Evolutionary conservation across 1,284 basidiomycete genomes (phyloP).

Genomic region (Dichomitus squalens): DNA sequence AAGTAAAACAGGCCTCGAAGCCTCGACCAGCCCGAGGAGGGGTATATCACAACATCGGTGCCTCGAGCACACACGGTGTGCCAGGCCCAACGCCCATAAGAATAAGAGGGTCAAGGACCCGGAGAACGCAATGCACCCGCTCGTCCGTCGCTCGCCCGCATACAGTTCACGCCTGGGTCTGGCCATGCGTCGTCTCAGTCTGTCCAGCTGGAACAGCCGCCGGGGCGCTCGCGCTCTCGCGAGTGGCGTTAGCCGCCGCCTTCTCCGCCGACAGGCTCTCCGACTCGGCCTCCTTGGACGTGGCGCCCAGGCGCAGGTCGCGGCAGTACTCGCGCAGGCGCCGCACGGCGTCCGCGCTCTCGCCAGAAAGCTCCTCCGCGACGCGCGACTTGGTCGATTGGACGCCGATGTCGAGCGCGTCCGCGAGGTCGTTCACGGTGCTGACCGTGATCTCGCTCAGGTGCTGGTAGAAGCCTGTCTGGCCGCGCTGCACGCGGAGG

Average conservation of each 20-base stretch:
- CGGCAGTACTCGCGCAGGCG: slow-evolving; percentile 36
- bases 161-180: background rate
- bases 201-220: background rate
- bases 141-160: background rate
- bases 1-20: background rate
- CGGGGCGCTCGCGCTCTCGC: slow-evolving; percentile 9
- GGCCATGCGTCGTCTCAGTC: too few species aligned
- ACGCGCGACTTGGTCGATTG: background rate
- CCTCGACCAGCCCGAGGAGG: slow-evolving; percentile 1
- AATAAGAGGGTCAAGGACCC: background rate
- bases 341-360: slow-evolving; percentile 32
- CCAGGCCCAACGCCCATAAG: background rate
- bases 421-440: slow-evolving; percentile 32
- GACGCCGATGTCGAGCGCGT: slow-evolving; percentile 25
- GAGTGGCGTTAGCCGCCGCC: slow-evolving; percentile 12
- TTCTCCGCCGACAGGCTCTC: slow-evolving; percentile 17
- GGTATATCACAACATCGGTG: slow-evolving; percentile 1
- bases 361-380: slow-evolving; percentile 23
- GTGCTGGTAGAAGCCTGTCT: slow-evolving; percentile 34
- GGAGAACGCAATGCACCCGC: background rate
- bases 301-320: slow-evolving; percentile 32
- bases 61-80: slow-evolving; percentile 1
- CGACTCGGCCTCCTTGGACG: slow-evolving; percentile 10
- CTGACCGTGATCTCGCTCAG: slow-evolving; percentile 33
- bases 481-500: slow-evolving; percentile 49